Conservation (phyloP, 352 stramenopile species). For the Phytophthora capsici region DNA sequence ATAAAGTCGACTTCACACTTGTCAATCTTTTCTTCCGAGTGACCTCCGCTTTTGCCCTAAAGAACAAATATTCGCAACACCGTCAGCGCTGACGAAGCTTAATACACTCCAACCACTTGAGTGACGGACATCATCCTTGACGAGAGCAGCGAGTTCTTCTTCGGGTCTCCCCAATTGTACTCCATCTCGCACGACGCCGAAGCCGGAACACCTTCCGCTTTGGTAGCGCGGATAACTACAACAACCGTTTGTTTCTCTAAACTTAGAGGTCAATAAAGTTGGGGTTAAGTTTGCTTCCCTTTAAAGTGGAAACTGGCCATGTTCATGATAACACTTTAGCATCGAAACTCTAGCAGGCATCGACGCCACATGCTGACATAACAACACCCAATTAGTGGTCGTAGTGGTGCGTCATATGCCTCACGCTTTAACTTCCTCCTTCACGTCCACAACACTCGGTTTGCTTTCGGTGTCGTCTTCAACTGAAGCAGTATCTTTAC, state of each 20-base stretch:
- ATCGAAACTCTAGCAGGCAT: neutral
- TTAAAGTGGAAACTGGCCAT: neutral
- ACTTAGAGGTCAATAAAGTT: slow-evolving; percentile 16
- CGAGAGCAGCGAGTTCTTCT: slow-evolving; percentile 78
- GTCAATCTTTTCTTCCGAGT: slow-evolving; percentile 74
- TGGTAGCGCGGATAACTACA: neutral
- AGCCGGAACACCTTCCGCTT: slow-evolving; percentile 2
- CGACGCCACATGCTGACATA: neutral
- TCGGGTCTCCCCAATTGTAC: slow-evolving; percentile 86
- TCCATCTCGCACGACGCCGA: slow-evolving; percentile 45
- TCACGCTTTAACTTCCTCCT: slow-evolving; percentile 22
- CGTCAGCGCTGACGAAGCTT: neutral
- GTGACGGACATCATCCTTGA: slow-evolving; percentile 77
- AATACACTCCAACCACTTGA: neutral
- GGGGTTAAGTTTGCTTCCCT: neutral
- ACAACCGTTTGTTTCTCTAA: slow-evolving; percentile 24
- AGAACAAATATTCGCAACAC: neutral
- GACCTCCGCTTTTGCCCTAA: slow-evolving; percentile 73
- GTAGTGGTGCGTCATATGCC: neutral
- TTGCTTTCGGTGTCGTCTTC: slow-evolving; percentile 23
- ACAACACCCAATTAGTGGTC: slow-evolving; percentile 3
- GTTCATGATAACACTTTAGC: neutral
- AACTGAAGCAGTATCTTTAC: slow-evolving; percentile 26
- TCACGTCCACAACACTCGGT: slow-evolving; percentile 6
- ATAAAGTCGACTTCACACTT: slow-evolving; percentile 77